These are phyloP conservation scores for Echria macrotheca DNA, from an alignment of 495 filamentous ascomycete genomes.

Conservation along the genomic window DNA sequence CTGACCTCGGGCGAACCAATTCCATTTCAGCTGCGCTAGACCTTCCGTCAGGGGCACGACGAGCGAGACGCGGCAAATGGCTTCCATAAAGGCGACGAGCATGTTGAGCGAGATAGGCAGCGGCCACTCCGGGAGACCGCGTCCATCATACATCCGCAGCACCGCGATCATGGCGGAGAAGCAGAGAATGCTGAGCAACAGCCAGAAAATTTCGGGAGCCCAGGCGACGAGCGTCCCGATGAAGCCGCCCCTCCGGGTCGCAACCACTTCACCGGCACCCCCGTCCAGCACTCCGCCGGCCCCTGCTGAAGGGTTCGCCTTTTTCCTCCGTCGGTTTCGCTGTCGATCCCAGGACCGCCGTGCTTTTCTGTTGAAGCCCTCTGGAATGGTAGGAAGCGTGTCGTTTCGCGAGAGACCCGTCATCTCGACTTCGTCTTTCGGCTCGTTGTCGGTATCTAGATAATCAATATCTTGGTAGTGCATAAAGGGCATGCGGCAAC, in stretches of 20 bases:
- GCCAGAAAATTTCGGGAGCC: slow-evolving; percentile 22
- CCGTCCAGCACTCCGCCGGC: too few relatives aligned
- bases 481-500: slow-evolving; percentile 21
- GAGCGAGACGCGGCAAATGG: slow-evolving; percentile 37
- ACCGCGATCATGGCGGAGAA: slow-evolving; percentile 29
- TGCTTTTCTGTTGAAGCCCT: neutral
- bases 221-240: slow-evolving; percentile 8
- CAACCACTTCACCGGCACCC: too few relatives aligned
- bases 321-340: neutral
- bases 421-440: slow-evolving; percentile 13
- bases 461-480: slow-evolving; percentile 29
- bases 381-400: neutral
- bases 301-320: neutral
- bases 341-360: neutral
- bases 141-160: slow-evolving; percentile 35
- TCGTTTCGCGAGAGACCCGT: neutral
- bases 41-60: slow-evolving; percentile 34
- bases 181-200: slow-evolving; percentile 18
- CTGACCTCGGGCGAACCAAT: slow-evolving; percentile 36
- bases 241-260: too few relatives aligned
- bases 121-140: slow-evolving; percentile 38
- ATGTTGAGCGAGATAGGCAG: slow-evolving; percentile 44
- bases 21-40: slow-evolving; percentile 46
- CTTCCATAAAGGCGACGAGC: slow-evolving; percentile 39
- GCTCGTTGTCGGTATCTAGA: slow-evolving; percentile 9